Evolutionary conservation across 805 yeast genomes (phyloP), one percentile per base, ranked within the genome.

Genomic region (Candida adriatica): DNA sequence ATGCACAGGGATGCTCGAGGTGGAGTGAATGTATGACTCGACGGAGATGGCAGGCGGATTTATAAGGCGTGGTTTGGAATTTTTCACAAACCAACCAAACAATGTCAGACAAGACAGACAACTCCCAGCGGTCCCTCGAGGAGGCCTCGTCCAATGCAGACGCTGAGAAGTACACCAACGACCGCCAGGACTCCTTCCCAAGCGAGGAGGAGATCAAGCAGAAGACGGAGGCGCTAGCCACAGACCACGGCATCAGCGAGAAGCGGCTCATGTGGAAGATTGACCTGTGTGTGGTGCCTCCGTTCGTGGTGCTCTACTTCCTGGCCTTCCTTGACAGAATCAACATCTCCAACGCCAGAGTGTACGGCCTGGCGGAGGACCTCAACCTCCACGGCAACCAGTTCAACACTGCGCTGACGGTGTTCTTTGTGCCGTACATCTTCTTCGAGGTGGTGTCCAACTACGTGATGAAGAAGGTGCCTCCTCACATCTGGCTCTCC

Each of bases 241-340:
- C 39, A 10, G 61, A 66, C 29, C 44, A 56, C 34, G 73, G 72
- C 13, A 59, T 83, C 23, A 64, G 79, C 51, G 75, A 78, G 23
- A 58, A 47, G 26, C 66, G 60, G 42, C 56, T 82, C 17, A 70
- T 73, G 73, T 60, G 73, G 66, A 81, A 79, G 33, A 24, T 30
- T 13, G 46, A 62, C 78, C 32, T 73, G 1, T 72, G 83, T 38
- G 76, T 83, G 24, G 77, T 82, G 18, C 86, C 88, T 5, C 76
- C 86, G n/a, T 79, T 84, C 42, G 74, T 86, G 48, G 48, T 82
- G 18, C 62, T 84, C 27, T 84, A 84, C 49, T 73, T 84, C 54
- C 66, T 83, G 39, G 79, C 90, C 1, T 84, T 83, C 49, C 59
- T 84, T 48, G 94, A 84, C 53, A 66, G 94, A 54, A 88, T 83